These are phyloP conservation scores for Penicillium hesseltinei DNA, from an alignment of 2,329 filamentous ascomycete species.

Conservation along the genomic window DNA sequence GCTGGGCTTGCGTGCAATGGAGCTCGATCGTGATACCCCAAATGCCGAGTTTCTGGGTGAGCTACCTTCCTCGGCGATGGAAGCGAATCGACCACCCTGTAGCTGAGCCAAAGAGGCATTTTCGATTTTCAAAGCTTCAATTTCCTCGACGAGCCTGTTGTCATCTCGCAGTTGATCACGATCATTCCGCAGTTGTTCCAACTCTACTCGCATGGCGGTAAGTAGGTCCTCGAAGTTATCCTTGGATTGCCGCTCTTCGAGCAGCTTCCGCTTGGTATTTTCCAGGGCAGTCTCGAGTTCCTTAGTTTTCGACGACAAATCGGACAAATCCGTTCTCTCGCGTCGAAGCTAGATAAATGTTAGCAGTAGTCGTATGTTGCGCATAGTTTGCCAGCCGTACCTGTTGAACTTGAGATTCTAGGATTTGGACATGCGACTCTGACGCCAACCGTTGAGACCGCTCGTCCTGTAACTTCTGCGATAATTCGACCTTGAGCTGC, in stretches of 20 bases:
- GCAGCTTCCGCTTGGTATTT: constrained; percentile 75
- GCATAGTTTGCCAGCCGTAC: constrained; percentile 35
- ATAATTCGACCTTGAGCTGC: constrained; percentile 78
- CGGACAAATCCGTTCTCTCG: constrained; percentile 54
- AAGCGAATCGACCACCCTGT: constrained; percentile 53
- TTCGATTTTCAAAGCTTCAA: constrained; percentile 62
- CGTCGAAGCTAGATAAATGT: constrained; percentile 37
- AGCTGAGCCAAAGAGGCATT: constrained; percentile 49
- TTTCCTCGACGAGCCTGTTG: constrained; percentile 76
- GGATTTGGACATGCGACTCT: constrained; percentile 77
- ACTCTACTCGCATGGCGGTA: constrained; percentile 75
- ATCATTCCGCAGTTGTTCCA: constrained; percentile 80
- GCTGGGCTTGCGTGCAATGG: constrained; percentile 56
- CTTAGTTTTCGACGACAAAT: constrained; percentile 59
- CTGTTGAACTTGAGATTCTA: constrained; percentile 75
- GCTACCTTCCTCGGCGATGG: constrained; percentile 60
- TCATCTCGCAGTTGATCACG: constrained; percentile 81
- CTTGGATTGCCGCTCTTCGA: constrained; percentile 82
- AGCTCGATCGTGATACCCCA: constrained; percentile 65
- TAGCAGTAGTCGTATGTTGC: neutral
- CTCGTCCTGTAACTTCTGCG: constrained; percentile 84
- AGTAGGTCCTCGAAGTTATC: constrained; percentile 93
- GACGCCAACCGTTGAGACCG: constrained; percentile 70
- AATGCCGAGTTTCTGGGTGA: constrained; percentile 46
- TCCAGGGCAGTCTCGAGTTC: constrained; percentile 80